Percentiles rank a stretch among this genome's conserved stretches.
Evolutionary conservation across 2,329 filamentous ascomycete genomes (phyloP).

Genomic region (Arthrobotrys sinensis): DNA sequence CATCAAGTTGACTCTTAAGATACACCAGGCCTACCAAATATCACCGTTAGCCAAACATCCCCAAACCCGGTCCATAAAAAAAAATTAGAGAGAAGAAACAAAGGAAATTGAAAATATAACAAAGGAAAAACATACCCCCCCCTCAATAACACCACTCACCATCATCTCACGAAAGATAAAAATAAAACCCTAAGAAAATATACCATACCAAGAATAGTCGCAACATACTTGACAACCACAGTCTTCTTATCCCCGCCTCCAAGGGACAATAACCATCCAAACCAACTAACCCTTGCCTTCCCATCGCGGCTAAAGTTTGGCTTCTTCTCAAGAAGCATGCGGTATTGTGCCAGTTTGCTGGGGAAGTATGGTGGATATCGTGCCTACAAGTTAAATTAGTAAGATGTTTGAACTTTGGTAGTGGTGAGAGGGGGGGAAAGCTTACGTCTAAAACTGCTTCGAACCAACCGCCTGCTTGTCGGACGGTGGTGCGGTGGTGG

Average conservation of each 20-base stretch:
- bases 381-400: conserved; percentile 67
- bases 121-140: background rate
- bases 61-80: background rate
- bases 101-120: background rate
- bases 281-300: conserved; percentile 65
- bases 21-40: conserved; percentile 44
- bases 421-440: background rate
- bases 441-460: conserved; percentile 44
- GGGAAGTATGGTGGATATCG: conserved; percentile 76
- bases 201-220: conserved; percentile 56
- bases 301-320: conserved; percentile 77
- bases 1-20: conserved; percentile 56
- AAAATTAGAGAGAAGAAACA: background rate
- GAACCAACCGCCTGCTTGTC: conserved; percentile 56
- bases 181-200: conserved; percentile 15
- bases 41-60: conserved; percentile 6
- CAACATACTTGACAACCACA: conserved; percentile 61
- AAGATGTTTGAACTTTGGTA: conserved; percentile 65
- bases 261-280: conserved; percentile 55
- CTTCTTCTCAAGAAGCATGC: conserved; percentile 69
- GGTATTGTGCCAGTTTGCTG: conserved; percentile 68
- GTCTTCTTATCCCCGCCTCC: conserved; percentile 59
- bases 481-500: conserved; percentile 53
- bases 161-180: too few species aligned
- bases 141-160: background rate